Evolutionary conservation across 495 filamentous ascomycete species (phyloP).

Genomic region (Aspergillus avenaceus): DNA sequence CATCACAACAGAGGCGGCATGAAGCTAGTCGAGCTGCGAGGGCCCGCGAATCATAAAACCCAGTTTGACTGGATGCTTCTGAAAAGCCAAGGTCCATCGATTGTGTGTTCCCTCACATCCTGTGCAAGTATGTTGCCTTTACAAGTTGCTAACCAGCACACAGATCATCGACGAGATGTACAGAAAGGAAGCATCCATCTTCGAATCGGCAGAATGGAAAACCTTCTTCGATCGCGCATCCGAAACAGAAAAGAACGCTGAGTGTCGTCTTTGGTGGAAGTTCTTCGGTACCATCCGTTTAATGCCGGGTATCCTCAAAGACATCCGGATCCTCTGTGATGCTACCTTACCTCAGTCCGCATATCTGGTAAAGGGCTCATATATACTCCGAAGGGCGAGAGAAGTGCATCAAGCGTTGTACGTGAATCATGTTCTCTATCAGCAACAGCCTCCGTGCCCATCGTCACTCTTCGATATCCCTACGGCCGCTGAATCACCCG

Average conservation of each 20-base stretch:
- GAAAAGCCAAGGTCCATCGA: slow-evolving; percentile 6
- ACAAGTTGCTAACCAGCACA: background rate
- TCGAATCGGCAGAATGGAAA: slow-evolving; percentile 5
- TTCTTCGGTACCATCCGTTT: slow-evolving; percentile 3
- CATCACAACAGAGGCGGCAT: slow-evolving; percentile 8
- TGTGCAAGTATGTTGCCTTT: no score
- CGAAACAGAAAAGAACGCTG: background rate
- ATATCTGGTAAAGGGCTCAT: background rate
- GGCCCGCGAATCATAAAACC: slow-evolving; percentile 2
- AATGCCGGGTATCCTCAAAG: slow-evolving; percentile 2
- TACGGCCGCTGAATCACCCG: background rate
- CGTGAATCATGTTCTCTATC: slow-evolving; percentile 3
- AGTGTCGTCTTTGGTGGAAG: slow-evolving; percentile 8
- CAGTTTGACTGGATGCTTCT: slow-evolving; percentile 10
- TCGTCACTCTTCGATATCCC: slow-evolving; percentile 7
- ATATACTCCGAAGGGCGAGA: background rate
- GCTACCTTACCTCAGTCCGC: background rate
- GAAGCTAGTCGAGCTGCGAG: slow-evolving; percentile 5
- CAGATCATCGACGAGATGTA: slow-evolving; percentile 7
- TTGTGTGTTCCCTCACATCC: slow-evolving; percentile 2
- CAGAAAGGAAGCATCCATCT: background rate
- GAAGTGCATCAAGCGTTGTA: background rate
- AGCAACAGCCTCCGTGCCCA: background rate
- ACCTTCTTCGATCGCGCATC: slow-evolving; percentile 1
- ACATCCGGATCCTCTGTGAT: background rate